phyloP scores from a whole-genome alignment of 164 flowering plant genomes.

The Aristolochia contorta region DNA sequence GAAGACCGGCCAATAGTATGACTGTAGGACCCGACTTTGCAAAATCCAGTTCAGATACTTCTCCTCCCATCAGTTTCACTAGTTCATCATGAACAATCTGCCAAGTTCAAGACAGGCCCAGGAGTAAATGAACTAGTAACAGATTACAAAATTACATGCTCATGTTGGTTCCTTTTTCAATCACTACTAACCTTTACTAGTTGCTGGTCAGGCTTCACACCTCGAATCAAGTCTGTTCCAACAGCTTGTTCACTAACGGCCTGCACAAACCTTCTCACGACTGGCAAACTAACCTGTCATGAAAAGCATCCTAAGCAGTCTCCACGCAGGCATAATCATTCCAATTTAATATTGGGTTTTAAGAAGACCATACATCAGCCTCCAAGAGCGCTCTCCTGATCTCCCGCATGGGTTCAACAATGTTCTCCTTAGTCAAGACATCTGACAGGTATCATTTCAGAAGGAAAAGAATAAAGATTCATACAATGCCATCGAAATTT shows the following conservation, averaged over 20 bases:
- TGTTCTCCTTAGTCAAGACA: constrained; percentile 89
- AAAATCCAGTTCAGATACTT: constrained; percentile 80
- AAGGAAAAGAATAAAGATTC: not conserved
- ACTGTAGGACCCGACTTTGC: constrained; percentile 83
- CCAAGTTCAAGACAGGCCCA: not conserved
- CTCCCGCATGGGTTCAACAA: constrained; percentile 93
- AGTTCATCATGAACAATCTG: constrained; percentile 92
- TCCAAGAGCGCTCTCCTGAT: constrained; percentile 94
- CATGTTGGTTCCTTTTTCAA: not conserved
- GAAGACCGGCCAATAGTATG: constrained; percentile 88
- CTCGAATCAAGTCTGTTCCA: constrained; percentile 79
- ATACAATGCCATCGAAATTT: no score
- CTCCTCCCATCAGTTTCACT: constrained; percentile 97
- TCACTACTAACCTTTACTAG: constrained; percentile 63
- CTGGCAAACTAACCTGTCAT: constrained; percentile 88
- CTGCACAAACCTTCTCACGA: constrained; percentile 90
- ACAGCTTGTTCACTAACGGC: constrained; percentile 85
- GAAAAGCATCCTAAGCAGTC: not conserved
- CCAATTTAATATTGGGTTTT: not conserved
- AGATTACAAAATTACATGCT: no score
- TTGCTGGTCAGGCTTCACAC: constrained; percentile 95
- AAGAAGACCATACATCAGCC: constrained; percentile 68
- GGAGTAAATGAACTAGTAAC: not conserved
- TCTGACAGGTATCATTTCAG: constrained; percentile 33
- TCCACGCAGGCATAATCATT: not conserved